Conservation (phyloP, 768 basidiomycete genomes). For the Leucosporidium scottii region DNA sequence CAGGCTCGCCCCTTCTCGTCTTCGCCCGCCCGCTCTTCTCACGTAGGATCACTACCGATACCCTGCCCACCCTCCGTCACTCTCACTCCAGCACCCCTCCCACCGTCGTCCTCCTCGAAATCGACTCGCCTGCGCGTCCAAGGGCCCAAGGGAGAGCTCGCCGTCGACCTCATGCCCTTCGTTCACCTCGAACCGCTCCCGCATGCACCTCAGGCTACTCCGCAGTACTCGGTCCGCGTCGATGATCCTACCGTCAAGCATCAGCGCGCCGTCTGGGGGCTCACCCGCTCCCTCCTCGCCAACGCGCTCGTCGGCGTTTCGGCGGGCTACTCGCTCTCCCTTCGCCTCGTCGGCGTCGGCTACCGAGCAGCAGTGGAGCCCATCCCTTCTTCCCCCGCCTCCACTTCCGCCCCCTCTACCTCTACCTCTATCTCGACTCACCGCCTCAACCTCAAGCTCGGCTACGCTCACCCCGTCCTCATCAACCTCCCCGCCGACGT, state of each 20-base stretch:
- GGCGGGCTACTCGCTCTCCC: constrained; percentile 70
- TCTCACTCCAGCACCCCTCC: background rate
- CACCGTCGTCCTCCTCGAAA: background rate
- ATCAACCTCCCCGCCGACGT: constrained; percentile 77
- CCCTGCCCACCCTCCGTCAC: constrained; percentile 14
- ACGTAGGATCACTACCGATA: constrained; percentile 27
- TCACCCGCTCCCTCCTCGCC: constrained; percentile 76
- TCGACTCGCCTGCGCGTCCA: constrained; percentile 8
- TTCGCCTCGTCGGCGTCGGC: constrained; percentile 90
- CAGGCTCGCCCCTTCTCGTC: constrained; percentile 2
- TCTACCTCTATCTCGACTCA: constrained; percentile 2
- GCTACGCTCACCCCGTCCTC: constrained; percentile 79
- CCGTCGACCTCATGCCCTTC: constrained; percentile 23
- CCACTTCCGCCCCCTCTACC: background rate
- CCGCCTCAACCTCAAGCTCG: constrained; percentile 77
- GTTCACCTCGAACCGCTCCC: constrained; percentile 14
- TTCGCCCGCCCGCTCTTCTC: background rate
- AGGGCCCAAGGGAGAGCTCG: constrained; percentile 25
- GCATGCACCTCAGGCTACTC: background rate
- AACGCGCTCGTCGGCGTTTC: constrained; percentile 89
- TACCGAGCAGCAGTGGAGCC: constrained; percentile 82
- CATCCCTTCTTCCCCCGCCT: constrained; percentile 51
- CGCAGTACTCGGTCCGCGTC: background rate
- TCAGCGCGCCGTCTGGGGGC: constrained; percentile 92
- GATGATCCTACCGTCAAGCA: constrained; percentile 34